Evolutionary conservation across 352 stramenopile genomes (phyloP).

Genomic region (Phytophthora pisi): DNA sequence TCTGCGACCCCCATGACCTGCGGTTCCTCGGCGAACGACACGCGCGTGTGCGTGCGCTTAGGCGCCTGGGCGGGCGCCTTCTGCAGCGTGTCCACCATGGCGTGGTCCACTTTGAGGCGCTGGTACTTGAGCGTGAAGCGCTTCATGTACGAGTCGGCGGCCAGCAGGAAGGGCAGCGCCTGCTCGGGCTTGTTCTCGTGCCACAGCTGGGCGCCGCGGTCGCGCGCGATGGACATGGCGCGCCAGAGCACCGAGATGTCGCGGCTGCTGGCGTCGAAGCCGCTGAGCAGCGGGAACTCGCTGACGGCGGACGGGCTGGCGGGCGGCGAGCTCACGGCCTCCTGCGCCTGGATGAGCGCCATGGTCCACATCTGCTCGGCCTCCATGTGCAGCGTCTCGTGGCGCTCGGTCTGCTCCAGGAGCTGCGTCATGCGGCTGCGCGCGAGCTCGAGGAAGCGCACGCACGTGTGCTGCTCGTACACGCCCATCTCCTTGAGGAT

Average conservation of each 20-base stretch:
- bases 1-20: slow-evolving; percentile 77
- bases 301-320: slow-evolving; percentile 45
- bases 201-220: slow-evolving; percentile 83
- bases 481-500: slow-evolving; percentile 78
- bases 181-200: slow-evolving; percentile 88
- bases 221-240: slow-evolving; percentile 78
- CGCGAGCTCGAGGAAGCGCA: slow-evolving; percentile 78
- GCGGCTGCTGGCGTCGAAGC: slow-evolving; percentile 65
- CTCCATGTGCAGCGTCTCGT: slow-evolving; percentile 71
- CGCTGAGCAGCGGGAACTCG: slow-evolving; percentile 71
- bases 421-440: slow-evolving; percentile 69
- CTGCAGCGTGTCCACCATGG: slow-evolving; percentile 77
- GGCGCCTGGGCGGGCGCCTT: slow-evolving; percentile 13
- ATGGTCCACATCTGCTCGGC: slow-evolving; percentile 78
- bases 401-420: slow-evolving; percentile 61
- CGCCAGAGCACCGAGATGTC: slow-evolving; percentile 85
- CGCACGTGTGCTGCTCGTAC: slow-evolving; percentile 76
- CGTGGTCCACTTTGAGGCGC: slow-evolving; percentile 84
- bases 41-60: slow-evolving; percentile 48
- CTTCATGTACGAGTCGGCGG: slow-evolving; percentile 89
- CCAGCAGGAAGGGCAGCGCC: slow-evolving; percentile 77
- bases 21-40: slow-evolving; percentile 70
- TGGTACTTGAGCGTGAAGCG: slow-evolving; percentile 90
- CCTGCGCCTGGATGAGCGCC: slow-evolving; percentile 70
- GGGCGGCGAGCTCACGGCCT: slow-evolving; percentile 40